phyloP scores from a whole-genome alignment of 2,329 filamentous ascomycete genomes.

The Anthostomella pinea region DNA sequence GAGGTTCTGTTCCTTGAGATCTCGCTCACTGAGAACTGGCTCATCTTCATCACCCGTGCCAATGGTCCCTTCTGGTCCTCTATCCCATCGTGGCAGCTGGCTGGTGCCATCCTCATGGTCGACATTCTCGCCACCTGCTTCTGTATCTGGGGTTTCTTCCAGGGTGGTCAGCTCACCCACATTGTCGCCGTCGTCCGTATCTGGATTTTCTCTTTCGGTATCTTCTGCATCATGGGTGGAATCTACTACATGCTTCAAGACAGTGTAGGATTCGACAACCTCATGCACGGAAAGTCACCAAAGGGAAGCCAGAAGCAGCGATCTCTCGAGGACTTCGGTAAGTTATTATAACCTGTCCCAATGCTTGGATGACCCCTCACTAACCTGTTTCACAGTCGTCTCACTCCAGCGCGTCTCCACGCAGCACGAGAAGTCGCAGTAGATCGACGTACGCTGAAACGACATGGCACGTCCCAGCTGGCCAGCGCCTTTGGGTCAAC shows the following conservation, averaged over 20 bases:
- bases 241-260: constrained; percentile 79
- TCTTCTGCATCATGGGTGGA: constrained; percentile 78
- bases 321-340: constrained; percentile 85
- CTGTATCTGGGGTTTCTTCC: constrained; percentile 82
- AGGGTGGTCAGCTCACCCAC: constrained; percentile 60
- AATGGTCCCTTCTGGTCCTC: constrained; percentile 92
- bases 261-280: constrained; percentile 79
- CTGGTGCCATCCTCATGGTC: constrained; percentile 74
- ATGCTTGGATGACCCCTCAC: constrained; percentile 23
- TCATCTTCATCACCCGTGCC: constrained; percentile 94
- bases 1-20: constrained; percentile 86
- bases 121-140: constrained; percentile 84
- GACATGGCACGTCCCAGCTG: constrained; percentile 17
- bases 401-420: constrained; percentile 87
- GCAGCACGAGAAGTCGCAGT: constrained; percentile 85
- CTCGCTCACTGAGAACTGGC: constrained; percentile 89
- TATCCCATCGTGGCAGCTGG: constrained; percentile 80
- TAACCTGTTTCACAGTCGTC: constrained; percentile 65
- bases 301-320: constrained; percentile 82
- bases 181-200: constrained; percentile 84
- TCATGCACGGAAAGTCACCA: constrained; percentile 86
- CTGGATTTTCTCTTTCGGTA: constrained; percentile 87
- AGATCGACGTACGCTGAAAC: constrained; percentile 32
- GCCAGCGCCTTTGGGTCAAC: constrained; percentile 19
- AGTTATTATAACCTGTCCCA: constrained; percentile 37